phyloP scores from a whole-genome alignment of 2,329 filamentous ascomycete species.

The Rhynchosporium agropyri region DNA sequence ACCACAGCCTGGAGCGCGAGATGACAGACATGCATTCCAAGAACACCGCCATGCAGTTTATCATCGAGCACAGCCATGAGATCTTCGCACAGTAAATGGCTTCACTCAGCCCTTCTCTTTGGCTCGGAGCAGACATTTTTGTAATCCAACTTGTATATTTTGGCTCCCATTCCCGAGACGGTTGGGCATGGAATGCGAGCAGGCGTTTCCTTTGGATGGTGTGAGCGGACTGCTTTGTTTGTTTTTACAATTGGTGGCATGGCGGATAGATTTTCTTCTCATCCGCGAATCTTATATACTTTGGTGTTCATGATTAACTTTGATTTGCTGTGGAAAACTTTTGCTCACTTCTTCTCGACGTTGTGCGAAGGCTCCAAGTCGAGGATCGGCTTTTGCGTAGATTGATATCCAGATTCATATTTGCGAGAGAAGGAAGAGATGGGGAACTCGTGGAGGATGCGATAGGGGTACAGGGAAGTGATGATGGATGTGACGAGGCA shows the following conservation, averaged over 20 bases:
- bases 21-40: constrained; percentile 96
- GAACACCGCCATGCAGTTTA: constrained; percentile 87
- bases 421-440: constrained; percentile 8
- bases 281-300: constrained; percentile 5
- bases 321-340: constrained; percentile 4
- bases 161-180: background rate
- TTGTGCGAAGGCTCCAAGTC: background rate
- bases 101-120: constrained; percentile 10
- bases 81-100: constrained; percentile 60
- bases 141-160: constrained; percentile 26
- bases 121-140: constrained; percentile 7
- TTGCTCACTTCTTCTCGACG: constrained; percentile 14
- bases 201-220: constrained; percentile 31
- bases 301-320: constrained; percentile 24
- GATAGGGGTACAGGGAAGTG: constrained; percentile 4
- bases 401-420: constrained; percentile 29
- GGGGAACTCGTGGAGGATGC: background rate
- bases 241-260: constrained; percentile 4
- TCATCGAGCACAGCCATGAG: constrained; percentile 85
- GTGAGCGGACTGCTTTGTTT: constrained; percentile 16
- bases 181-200: constrained; percentile 8
- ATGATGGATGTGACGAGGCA: background rate
- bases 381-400: constrained; percentile 18
- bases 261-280: background rate
- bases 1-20: constrained; percentile 84